These are phyloP conservation scores for Backusella liffmaniae DNA, from an alignment of 192 early-diverging fungal genomes.

Conservation along the genomic window DNA sequence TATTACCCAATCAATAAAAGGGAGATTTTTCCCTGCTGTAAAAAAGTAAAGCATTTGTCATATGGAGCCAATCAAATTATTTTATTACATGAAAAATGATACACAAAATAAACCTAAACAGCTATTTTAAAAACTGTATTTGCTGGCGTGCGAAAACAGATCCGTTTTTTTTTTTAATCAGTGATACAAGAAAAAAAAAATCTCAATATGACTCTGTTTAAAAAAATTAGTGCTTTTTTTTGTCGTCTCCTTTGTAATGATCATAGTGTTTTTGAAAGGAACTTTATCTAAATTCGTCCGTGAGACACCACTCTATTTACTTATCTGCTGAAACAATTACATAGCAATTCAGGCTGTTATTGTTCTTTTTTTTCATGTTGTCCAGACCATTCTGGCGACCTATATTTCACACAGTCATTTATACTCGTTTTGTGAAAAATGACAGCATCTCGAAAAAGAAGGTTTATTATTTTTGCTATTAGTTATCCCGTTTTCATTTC, in stretches of 20 bases:
- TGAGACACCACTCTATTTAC: neutral
- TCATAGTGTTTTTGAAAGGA: neutral
- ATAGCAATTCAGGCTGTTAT: neutral
- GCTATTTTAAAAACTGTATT: neutral
- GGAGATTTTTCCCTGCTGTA: neutral
- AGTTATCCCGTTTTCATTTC: neutral
- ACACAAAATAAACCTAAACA: neutral
- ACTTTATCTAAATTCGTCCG: neutral
- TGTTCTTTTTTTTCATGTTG: neutral
- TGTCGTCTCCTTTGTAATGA: neutral
- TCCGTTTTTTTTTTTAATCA: neutral
- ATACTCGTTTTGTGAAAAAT: neutral
- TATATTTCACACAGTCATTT: neutral
- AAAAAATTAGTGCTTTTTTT: neutral
- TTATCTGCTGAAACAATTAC: neutral
- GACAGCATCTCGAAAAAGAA: neutral
- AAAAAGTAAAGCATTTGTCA: conserved; percentile 9
- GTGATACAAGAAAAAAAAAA: neutral
- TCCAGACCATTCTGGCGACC: neutral
- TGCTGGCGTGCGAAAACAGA: neutral
- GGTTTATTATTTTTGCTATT: neutral
- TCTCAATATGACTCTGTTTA: neutral
- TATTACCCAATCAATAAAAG: neutral
- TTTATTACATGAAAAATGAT: neutral
- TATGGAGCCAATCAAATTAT: conserved; percentile 1